Conservation (phyloP, 768 basidiomycete genomes). For the Macrolepiota fuliginosa region DNA sequence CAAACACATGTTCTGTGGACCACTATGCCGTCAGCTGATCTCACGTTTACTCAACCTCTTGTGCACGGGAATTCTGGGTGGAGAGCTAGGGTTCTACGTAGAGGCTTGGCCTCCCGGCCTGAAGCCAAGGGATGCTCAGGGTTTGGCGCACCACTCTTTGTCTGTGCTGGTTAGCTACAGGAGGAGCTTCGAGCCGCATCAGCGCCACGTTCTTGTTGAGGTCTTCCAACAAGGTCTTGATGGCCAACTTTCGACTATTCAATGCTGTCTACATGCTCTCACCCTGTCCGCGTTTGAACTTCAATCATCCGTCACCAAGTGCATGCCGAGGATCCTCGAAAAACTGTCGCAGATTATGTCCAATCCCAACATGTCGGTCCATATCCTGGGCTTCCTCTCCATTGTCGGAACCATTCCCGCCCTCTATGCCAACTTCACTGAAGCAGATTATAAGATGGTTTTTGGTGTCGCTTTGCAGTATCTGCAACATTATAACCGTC, state of each 20-base stretch:
- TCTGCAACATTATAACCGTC: constrained; percentile 83
- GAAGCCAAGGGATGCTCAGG: constrained; percentile 81
- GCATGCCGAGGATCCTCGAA: constrained; percentile 75
- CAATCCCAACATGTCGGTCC: constrained; percentile 89
- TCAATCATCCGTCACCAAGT: constrained; percentile 75
- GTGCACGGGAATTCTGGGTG: constrained; percentile 62
- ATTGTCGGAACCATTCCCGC: constrained; percentile 79
- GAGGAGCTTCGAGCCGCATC: constrained; percentile 66
- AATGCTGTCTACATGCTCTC: constrained; percentile 87
- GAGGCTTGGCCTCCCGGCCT: constrained; percentile 59
- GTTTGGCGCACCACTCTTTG: constrained; percentile 82
- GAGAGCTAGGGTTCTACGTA: constrained; percentile 52
- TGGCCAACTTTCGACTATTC: constrained; percentile 73
- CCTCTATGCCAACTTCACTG: constrained; percentile 88
- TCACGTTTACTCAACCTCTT: constrained; percentile 61
- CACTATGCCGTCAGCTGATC: constrained; percentile 64
- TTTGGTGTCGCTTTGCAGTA: constrained; percentile 94
- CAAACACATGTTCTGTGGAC: constrained; percentile 96
- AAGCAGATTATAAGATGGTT: constrained; percentile 87
- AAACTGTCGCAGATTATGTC: constrained; percentile 94
- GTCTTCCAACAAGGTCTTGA: constrained; percentile 69
- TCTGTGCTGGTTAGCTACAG: constrained; percentile 88
- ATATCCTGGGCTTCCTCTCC: constrained; percentile 89
- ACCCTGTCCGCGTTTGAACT: constrained; percentile 88
- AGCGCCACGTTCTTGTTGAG: constrained; percentile 69